Base-by-base conservation (phyloP, 2,329 filamentous ascomycete species). In the Aspergillus arachidicola region DNA sequence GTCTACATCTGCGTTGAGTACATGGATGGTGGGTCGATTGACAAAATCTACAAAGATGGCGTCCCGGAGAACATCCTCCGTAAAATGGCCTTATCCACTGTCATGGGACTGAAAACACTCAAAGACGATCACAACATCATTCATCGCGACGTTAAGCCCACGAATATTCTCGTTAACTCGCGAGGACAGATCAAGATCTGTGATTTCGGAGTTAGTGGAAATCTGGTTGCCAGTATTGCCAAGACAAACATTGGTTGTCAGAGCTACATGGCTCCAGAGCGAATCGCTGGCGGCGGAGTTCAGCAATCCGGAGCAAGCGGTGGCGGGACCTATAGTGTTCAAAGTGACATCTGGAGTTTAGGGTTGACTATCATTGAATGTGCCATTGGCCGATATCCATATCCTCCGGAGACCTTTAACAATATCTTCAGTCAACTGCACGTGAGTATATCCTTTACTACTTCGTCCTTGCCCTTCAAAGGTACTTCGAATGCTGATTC, bases 81-180 rank as follows among this genome's bases (percentile, higher is more conserved):
- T 60, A 98, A 97, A 77, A 95, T 99, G 67, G 93, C 94, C 0
- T 87, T 95, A 67, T 90, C 91, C 23, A 97, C 95, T 0, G 88
- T 95, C 7, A 92, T 94, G 85, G 95, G 95, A 0, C 83, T 99
- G 66, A 98, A 96, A 81, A 89, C 90, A 23, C 81, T 99, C 64
- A 99, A 99, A 78, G 95, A 99, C 66, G 93, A 97, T 65, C 95
- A 99, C 82, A 98, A 97, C 80, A 99, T 99, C 79, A 99, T 99
- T 68, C 95, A 99, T 76, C 90, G 95, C 68, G 95, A 99, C 75
- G 95, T 99, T 68, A 99, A 99, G 78, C 95, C 95, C 1, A 99
- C 95, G n/a, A 99, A 99, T 73, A 97, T 99, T 64, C 84, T 99
- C 1, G 88, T 93, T 77, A 99, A 98, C 78, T 91, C 90, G 2